These are phyloP conservation scores for Phytophthora pisi DNA, from an alignment of 352 stramenopile species.

Conservation along the genomic window DNA sequence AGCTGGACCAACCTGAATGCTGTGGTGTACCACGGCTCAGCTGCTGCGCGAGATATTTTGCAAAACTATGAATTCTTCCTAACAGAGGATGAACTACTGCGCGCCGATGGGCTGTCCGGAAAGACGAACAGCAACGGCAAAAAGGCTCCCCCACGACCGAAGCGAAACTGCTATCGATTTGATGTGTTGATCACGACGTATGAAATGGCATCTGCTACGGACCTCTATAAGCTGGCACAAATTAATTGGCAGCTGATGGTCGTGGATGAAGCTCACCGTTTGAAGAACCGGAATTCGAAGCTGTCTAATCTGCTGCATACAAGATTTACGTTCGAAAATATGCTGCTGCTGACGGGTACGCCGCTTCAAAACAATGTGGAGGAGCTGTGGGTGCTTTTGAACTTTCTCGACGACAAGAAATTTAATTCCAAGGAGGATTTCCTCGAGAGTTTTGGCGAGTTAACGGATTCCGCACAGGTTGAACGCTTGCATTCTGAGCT, in stretches of 20 bases:
- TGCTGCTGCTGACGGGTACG: slow-evolving; percentile 91
- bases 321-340: slow-evolving; percentile 82
- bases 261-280: slow-evolving; percentile 99
- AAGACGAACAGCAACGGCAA: slow-evolving; percentile 31
- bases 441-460: slow-evolving; percentile 93
- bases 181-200: slow-evolving; percentile 99
- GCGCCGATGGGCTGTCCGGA: slow-evolving; percentile 38
- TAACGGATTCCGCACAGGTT: slow-evolving; percentile 90
- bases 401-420: slow-evolving; percentile 96
- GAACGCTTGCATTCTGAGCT: slow-evolving; percentile 87
- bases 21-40: slow-evolving; percentile 98
- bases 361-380: slow-evolving; percentile 92
- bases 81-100: slow-evolving; percentile 49
- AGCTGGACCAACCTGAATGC: slow-evolving; percentile 99
- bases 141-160: slow-evolving; percentile 34
- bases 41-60: slow-evolving; percentile 88
- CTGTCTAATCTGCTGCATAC: slow-evolving; percentile 86
- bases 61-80: slow-evolving; percentile 96
- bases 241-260: slow-evolving; percentile 96
- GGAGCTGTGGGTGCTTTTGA: slow-evolving; percentile 98
- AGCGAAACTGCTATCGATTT: slow-evolving; percentile 91
- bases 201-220: slow-evolving; percentile 96
- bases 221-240: slow-evolving; percentile 94
- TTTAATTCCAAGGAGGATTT: slow-evolving; percentile 96
- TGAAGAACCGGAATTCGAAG: slow-evolving; percentile 99